A percentile compares a stretch with the other conserved stretches of the same genome.
phyloP scores from a whole-genome alignment of 371 early-diverging fungal genomes.

The Mucor irregularis region DNA sequence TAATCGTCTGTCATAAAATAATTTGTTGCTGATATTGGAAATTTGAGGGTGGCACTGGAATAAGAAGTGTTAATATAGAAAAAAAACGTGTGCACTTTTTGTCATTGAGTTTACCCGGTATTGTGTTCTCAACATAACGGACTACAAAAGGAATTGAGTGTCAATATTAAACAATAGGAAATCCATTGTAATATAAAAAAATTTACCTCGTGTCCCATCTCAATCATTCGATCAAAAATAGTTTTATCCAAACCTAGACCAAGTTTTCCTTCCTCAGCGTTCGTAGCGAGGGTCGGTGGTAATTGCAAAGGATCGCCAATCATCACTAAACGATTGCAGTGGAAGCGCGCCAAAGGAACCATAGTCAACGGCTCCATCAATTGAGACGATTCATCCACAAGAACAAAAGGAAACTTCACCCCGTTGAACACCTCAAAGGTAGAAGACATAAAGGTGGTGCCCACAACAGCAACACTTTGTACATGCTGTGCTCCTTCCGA shows the following conservation, averaged over 20 bases:
- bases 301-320: constrained; percentile 93
- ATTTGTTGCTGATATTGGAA: constrained; percentile 68
- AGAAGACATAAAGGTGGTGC: constrained; percentile 82
- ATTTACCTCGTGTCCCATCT: constrained; percentile 37
- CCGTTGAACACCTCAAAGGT: constrained; percentile 68
- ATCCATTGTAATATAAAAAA: background rate
- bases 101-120: constrained; percentile 66
- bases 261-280: constrained; percentile 33
- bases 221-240: constrained; percentile 80
- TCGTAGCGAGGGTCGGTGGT: constrained; percentile 76
- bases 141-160: constrained; percentile 16
- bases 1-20: constrained; percentile 77
- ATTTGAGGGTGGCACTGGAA: constrained; percentile 83
- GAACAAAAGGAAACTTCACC: constrained; percentile 64
- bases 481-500: constrained; percentile 54
- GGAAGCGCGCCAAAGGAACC: constrained; percentile 74
- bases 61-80: background rate
- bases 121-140: constrained; percentile 79
- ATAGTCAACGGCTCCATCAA: constrained; percentile 88
- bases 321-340: constrained; percentile 67
- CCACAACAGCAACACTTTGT: constrained; percentile 60
- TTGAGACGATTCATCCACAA: constrained; percentile 90
- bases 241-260: constrained; percentile 80
- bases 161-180: background rate
- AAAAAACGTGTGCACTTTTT: background rate